Percentiles rank a stretch among this genome's conserved stretches.
phyloP scores from a whole-genome alignment of 805 yeast species.

The Starmera quercuum region DNA sequence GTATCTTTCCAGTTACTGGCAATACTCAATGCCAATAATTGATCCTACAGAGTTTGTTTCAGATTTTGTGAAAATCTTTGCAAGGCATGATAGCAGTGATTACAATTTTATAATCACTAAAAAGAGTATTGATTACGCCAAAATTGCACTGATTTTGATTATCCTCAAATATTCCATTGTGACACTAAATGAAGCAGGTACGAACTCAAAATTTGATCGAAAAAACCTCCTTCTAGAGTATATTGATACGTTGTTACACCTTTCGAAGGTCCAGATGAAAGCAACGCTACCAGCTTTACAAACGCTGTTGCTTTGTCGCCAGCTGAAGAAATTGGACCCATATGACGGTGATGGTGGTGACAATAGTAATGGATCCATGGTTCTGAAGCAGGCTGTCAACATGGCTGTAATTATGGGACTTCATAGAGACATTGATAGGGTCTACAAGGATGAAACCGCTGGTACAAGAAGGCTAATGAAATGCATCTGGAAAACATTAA shows the following conservation, averaged over 20 bases:
- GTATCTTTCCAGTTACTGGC: conserved; percentile 12
- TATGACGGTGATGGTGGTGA: conserved; percentile 16
- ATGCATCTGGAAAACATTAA: conserved; percentile 12
- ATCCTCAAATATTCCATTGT: conserved; percentile 7
- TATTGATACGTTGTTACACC: conserved; percentile 8
- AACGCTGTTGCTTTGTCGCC: conserved; percentile 10
- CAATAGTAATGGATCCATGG: conserved; percentile 8
- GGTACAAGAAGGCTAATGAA: conserved; percentile 4
- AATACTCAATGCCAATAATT: conserved; percentile 9
- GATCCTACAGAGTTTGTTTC: conserved; percentile 6
- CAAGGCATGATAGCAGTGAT: conserved; percentile 3
- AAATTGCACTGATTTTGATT: conserved; percentile 11
- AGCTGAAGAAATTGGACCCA: conserved; percentile 11
- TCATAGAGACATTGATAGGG: conserved; percentile 12
- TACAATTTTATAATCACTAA: conserved; percentile 5
- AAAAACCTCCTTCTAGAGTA: conserved; percentile 9
- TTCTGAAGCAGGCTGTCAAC: conserved; percentile 10
- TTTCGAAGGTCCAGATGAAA: conserved; percentile 5
- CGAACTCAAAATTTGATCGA: conserved; percentile 5
- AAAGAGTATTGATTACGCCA: conserved; percentile 13
- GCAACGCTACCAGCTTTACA: conserved; percentile 17
- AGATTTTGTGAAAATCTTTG: conserved; percentile 12
- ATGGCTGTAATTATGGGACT: conserved; percentile 20
- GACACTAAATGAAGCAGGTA: conserved; percentile 3
- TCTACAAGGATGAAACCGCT: conserved; percentile 7